Base-by-base conservation (phyloP, 2,329 filamentous ascomycete genomes). In the Arthroderma uncinatum region DNA sequence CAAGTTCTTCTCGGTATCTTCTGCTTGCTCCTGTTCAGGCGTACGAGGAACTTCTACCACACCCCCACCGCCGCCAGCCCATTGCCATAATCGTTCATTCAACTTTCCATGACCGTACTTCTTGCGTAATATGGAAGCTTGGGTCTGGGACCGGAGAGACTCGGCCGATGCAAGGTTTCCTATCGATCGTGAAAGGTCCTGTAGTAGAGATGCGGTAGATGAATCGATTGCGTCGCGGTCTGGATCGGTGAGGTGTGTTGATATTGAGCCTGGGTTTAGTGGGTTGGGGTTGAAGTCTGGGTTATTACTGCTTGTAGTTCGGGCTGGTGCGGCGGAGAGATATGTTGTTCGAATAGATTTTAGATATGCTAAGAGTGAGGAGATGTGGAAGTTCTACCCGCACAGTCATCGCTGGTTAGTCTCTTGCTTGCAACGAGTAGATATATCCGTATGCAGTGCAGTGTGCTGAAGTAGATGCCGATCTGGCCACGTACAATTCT, bases 191-290 rank as follows among this genome's bases (percentile, higher is more conserved):
- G 93, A 90, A 60, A 97, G 82, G 70, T 94, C 86, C 61, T 88
- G 86, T 58, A 97, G 82, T 65, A 95, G 82, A 59, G 85, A 80
- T 68, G 95, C 93, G 7, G 91, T 89, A 65, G 91, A 86, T 50
- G 86, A 84, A 67, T 97, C 92, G 64, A 97, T 86, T 59, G 88
- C 82, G 68, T 94, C 89, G 64, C 90, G 84, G 67, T 97, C 85
- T 16, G 80, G 77, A 68, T 96, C 88, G 47, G 85, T 92, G 40
- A 97, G 79, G 57, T 82, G 78, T 55, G 70, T 60, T 16, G 67
- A 59, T 54, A 56, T 65, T 58, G 59, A 66, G 47, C 25, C 28
- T 61, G 57, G 65, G 40, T 14, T 47, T 58, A 62, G 62, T 52
- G 60, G 58, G 58, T 63, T 63, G 63, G 57, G 62, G 62, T 65